Percentiles rank a stretch among this genome's conserved stretches.
phyloP scores from a whole-genome alignment of 768 basidiomycete genomes.

The Suillus cothurnatus region DNA sequence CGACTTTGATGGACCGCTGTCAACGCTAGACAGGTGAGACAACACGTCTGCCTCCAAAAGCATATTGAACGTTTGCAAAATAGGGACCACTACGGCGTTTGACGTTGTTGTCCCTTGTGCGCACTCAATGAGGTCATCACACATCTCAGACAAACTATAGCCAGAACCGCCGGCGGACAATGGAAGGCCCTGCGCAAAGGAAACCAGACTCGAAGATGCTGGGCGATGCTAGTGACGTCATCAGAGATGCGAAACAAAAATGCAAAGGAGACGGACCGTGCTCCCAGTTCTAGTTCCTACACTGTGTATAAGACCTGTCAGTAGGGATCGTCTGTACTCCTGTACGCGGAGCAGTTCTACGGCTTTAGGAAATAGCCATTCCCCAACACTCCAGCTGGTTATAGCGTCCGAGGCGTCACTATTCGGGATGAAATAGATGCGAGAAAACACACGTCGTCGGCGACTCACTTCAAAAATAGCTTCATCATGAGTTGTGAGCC shows the following conservation, averaged over 20 bases:
- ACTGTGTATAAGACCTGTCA: constrained; percentile 77
- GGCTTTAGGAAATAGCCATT: constrained; percentile 74
- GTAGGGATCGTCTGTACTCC: constrained; percentile 60
- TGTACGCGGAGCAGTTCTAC: constrained; percentile 64
- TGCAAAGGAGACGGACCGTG: constrained; percentile 56
- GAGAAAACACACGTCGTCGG: neutral
- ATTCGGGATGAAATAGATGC: neutral
- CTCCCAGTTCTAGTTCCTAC: constrained; percentile 84
- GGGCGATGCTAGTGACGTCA: constrained; percentile 60
- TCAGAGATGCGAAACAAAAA: constrained; percentile 17
- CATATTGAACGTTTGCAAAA: constrained; percentile 73
- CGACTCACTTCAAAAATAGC: constrained; percentile 54
- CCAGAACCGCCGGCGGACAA: constrained; percentile 30
- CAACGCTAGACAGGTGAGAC: constrained; percentile 45
- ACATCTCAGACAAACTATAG: constrained; percentile 55
- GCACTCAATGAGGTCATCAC: constrained; percentile 57
- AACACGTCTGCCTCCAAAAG: constrained; percentile 73
- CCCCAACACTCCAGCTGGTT: constrained; percentile 67
- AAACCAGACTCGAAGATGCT: constrained; percentile 59
- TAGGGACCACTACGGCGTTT: constrained; percentile 81
- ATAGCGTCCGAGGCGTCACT: constrained; percentile 38
- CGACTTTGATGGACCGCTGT: constrained; percentile 55
- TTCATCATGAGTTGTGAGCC: constrained; percentile 48
- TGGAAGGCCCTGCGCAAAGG: constrained; percentile 58
- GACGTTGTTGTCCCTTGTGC: constrained; percentile 54